These are phyloP conservation scores for Podospora pseudoanserina DNA, from an alignment of 495 filamentous ascomycete genomes.

Conservation along the genomic window DNA sequence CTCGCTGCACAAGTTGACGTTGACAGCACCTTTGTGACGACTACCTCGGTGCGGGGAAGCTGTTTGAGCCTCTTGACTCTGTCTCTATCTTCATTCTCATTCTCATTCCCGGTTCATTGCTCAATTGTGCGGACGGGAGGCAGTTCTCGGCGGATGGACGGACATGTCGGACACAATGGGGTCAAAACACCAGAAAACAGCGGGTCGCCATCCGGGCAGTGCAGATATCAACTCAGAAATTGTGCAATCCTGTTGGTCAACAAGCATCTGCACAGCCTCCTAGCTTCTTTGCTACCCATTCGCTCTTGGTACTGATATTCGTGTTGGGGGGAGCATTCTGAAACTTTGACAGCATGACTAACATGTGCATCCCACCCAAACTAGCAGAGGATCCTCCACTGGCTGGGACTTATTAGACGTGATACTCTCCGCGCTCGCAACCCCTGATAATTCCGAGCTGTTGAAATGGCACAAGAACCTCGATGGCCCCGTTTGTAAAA, in stretches of 20 bases:
- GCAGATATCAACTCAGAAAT: slow-evolving; percentile 10
- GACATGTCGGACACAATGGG: neutral
- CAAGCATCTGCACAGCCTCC: slow-evolving; percentile 15
- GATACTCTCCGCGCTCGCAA: neutral
- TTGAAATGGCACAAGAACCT: neutral
- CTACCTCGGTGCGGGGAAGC: neutral
- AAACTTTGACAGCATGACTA: neutral
- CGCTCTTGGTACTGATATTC: neutral
- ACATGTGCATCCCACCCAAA: slow-evolving; percentile 2
- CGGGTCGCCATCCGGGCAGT: slow-evolving; percentile 9
- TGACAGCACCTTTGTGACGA: slow-evolving; percentile 3
- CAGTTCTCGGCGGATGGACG: neutral
- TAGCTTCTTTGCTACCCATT: neutral
- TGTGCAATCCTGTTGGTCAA: slow-evolving; percentile 13
- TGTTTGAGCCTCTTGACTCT: neutral
- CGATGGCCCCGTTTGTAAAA: neutral
- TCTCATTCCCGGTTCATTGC: neutral
- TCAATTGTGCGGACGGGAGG: neutral
- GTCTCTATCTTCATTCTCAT: neutral
- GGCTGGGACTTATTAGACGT: neutral
- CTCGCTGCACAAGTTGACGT: slow-evolving; percentile 13
- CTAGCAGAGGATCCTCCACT: neutral
- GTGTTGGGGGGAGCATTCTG: neutral
- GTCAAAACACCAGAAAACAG: too few relatives aligned
- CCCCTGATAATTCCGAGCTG: neutral